Evolutionary conservation across 768 basidiomycete genomes (phyloP).

Genomic region (Suillus hirtellus): DNA sequence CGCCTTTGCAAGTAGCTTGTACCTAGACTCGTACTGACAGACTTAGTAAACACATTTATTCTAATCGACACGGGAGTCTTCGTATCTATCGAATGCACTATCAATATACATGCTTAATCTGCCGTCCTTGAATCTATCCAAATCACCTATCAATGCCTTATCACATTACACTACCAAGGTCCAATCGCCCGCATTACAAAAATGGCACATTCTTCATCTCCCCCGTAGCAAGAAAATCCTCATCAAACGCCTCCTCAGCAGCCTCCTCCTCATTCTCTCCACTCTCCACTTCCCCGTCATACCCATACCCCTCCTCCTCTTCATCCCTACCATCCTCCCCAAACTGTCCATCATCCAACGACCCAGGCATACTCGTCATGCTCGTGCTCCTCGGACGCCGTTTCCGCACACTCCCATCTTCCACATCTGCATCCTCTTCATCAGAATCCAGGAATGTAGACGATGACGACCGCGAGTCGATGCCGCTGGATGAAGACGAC

Average conservation of each 20-base stretch:
- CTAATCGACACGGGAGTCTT: background rate
- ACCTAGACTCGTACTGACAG: background rate
- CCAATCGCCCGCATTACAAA: conserved; percentile 37
- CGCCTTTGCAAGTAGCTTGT: too few relatives aligned
- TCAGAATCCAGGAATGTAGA: conserved; percentile 54
- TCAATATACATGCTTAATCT: background rate
- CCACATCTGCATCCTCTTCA: conserved; percentile 41
- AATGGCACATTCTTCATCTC: conserved; percentile 83
- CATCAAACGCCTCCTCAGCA: conserved; percentile 75
- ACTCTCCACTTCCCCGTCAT: conserved; percentile 34
- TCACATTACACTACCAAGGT: background rate
- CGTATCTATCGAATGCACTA: background rate
- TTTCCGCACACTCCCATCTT: conserved; percentile 41
- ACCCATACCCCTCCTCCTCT: conserved; percentile 31
- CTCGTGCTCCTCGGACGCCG: conserved; percentile 55
- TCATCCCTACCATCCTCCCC: conserved; percentile 44
- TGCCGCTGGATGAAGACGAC: conserved; percentile 47
- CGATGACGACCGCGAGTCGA: conserved; percentile 53
- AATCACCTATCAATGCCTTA: background rate
- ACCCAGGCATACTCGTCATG: conserved; percentile 86
- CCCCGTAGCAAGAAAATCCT: conserved; percentile 75
- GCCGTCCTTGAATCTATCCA: background rate
- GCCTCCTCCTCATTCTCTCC: conserved; percentile 58
- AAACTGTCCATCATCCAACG: conserved; percentile 64
- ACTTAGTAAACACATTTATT: too few relatives aligned